These are phyloP conservation scores for Cylindrodendrum hubeiense DNA, from an alignment of 2,329 filamentous ascomycete genomes.

Conservation along the genomic window DNA sequence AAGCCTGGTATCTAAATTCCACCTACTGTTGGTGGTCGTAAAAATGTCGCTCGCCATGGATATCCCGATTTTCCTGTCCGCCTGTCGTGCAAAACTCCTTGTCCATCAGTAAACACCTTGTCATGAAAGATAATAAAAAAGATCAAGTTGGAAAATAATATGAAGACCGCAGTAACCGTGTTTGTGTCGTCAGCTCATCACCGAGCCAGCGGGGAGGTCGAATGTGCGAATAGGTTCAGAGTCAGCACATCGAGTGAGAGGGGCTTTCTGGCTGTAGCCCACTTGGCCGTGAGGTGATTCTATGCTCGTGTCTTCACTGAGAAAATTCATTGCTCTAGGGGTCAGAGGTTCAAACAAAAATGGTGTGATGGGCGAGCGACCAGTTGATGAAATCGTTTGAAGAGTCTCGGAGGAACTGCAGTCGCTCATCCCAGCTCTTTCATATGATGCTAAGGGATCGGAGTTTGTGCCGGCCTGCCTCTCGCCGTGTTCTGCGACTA, in stretches of 20 bases:
- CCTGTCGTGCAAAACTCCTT: neutral
- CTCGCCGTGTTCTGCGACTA: neutral
- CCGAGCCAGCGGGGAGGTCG: neutral
- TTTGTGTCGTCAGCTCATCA: neutral
- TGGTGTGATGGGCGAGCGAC: conserved; percentile 35
- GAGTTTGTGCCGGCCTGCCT: too few relatives aligned
- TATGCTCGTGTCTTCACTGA: conserved; percentile 12
- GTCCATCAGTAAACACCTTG: neutral
- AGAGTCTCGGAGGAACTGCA: conserved; percentile 24
- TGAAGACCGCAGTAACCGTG: neutral
- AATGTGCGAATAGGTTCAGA: neutral
- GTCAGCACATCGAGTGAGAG: neutral
- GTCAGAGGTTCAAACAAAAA: conserved; percentile 44
- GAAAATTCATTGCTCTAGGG: conserved; percentile 44
- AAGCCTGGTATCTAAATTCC: neutral
- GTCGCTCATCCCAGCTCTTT: conserved; percentile 34
- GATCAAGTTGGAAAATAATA: too few relatives aligned
- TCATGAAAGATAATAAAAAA: neutral
- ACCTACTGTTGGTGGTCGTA: neutral
- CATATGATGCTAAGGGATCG: conserved; percentile 6
- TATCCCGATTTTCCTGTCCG: neutral
- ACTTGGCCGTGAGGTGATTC: conserved; percentile 13
- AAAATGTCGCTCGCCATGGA: neutral
- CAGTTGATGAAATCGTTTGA: conserved; percentile 24
- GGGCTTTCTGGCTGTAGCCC: conserved; percentile 8